phyloP scores from a whole-genome alignment of 1,139 yeast genomes.

The Sugiyamaella neomexicana region DNA sequence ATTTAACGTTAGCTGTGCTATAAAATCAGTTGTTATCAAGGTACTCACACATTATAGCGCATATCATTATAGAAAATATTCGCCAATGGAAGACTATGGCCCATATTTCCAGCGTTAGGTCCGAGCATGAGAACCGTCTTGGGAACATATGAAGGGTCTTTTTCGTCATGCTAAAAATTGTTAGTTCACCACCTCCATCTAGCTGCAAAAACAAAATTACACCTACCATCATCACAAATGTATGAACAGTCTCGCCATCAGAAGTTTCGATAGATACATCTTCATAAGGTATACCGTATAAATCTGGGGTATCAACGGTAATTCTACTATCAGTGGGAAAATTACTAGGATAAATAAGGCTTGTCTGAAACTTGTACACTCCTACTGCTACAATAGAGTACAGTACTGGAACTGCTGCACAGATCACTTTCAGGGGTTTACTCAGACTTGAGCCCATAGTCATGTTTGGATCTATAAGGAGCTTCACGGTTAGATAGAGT shows the following conservation, averaged over 20 bases:
- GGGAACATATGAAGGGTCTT: constrained; percentile 47
- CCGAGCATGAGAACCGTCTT: constrained; percentile 77
- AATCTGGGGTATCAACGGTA: constrained; percentile 75
- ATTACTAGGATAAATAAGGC: constrained; percentile 77
- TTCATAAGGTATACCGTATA: constrained; percentile 68
- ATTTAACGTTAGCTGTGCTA: background rate
- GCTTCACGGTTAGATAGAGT: background rate
- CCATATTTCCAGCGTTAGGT: constrained; percentile 97
- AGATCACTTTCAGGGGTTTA: constrained; percentile 19
- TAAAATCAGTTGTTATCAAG: background rate
- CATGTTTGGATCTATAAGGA: background rate
- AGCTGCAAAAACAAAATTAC: background rate
- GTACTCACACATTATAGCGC: constrained; percentile 61
- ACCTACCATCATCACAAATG: constrained; percentile 43
- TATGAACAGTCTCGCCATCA: constrained; percentile 61
- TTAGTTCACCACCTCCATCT: background rate
- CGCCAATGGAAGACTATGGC: constrained; percentile 85
- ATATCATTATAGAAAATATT: constrained; percentile 63
- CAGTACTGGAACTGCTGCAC: constrained; percentile 23
- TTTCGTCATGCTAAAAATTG: constrained; percentile 45
- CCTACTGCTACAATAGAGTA: constrained; percentile 41
- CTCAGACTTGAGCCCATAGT: constrained; percentile 26
- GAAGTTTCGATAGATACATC: constrained; percentile 58
- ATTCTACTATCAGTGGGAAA: constrained; percentile 72
- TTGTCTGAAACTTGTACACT: constrained; percentile 65